Percentiles rank a stretch among this genome's conserved stretches.
These are phyloP conservation scores for Saksenaea vasiformis DNA, from an alignment of 371 early-diverging fungal species.

Conservation along the genomic window DNA sequence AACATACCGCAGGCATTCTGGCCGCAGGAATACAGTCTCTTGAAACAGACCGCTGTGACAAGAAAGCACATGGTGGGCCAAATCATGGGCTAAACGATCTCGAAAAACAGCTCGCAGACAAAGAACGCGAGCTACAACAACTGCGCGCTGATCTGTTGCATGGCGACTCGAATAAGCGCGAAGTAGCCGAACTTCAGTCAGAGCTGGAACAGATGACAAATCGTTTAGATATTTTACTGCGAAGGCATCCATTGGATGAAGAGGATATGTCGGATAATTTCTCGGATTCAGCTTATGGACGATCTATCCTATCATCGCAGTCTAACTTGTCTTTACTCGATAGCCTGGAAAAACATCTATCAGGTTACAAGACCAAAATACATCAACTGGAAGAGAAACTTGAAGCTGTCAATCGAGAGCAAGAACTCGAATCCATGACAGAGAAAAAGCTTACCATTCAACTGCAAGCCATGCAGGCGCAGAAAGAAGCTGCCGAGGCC, in stretches of 20 bases:
- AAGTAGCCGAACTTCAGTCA: constrained; percentile 12
- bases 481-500: constrained; percentile 28
- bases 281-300: not conserved
- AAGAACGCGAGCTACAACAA: constrained; percentile 9
- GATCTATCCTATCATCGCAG: not conserved
- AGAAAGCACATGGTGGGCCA: not conserved
- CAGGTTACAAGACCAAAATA: constrained; percentile 17
- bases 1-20: constrained; percentile 74
- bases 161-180: constrained; percentile 1
- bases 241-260: constrained; percentile 3
- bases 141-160: constrained; percentile 7
- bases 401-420: constrained; percentile 19
- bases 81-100: not conserved
- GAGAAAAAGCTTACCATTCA: constrained; percentile 36
- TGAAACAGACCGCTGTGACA: constrained; percentile 25
- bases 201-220: constrained; percentile 23
- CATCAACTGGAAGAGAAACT: constrained; percentile 23
- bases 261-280: not conserved
- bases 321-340: constrained; percentile 8
- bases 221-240: constrained; percentile 12
- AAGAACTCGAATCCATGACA: constrained; percentile 23
- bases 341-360: constrained; percentile 27
- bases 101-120: constrained; percentile 1
- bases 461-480: constrained; percentile 29
- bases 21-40: constrained; percentile 45